A percentile compares a stretch with the other conserved stretches of the same genome.
phyloP scores from a whole-genome alignment of 2,329 filamentous ascomycete species.

The Penicillium sp. region DNA sequence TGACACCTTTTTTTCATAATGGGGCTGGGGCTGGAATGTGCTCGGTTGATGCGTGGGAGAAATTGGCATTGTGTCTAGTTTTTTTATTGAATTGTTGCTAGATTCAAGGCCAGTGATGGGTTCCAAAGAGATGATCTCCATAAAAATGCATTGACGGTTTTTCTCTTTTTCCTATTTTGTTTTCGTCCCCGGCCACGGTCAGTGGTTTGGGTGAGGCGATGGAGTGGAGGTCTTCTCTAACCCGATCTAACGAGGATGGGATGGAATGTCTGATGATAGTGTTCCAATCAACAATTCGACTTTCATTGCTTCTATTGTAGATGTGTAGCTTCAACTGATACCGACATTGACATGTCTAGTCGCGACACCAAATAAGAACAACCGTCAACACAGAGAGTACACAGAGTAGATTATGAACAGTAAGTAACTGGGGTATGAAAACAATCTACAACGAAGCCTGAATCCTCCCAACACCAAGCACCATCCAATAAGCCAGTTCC shows the following conservation, averaged over 20 bases:
- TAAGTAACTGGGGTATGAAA: conserved; percentile 15
- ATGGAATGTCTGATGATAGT: conserved; percentile 28
- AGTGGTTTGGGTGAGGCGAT: conserved; percentile 19
- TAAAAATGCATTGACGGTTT: conserved; percentile 32
- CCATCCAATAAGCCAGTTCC: conserved; percentile 94
- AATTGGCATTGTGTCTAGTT: conserved; percentile 27
- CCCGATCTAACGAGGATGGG: conserved; percentile 25
- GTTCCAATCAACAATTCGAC: conserved; percentile 29
- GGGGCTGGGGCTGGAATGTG: conserved; percentile 22
- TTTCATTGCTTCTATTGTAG: conserved; percentile 11
- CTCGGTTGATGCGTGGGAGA: conserved; percentile 25
- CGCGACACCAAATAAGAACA: no score
- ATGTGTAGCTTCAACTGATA: neutral
- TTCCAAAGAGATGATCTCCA: conserved; percentile 23
- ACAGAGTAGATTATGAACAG: no score
- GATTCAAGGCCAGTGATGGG: conserved; percentile 27
- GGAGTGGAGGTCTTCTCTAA: conserved; percentile 22
- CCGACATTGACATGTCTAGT: no score
- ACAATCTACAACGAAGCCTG: conserved; percentile 19
- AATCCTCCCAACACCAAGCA: conserved; percentile 84
- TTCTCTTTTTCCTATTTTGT: conserved; percentile 25
- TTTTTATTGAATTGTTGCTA: conserved; percentile 26
- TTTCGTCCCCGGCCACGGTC: conserved; percentile 21
- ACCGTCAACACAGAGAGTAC: no score
- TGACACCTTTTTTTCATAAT: conserved; percentile 23